Evolutionary conservation across 1,284 basidiomycete genomes (phyloP).

Genomic region (Coniferiporia weirii): DNA sequence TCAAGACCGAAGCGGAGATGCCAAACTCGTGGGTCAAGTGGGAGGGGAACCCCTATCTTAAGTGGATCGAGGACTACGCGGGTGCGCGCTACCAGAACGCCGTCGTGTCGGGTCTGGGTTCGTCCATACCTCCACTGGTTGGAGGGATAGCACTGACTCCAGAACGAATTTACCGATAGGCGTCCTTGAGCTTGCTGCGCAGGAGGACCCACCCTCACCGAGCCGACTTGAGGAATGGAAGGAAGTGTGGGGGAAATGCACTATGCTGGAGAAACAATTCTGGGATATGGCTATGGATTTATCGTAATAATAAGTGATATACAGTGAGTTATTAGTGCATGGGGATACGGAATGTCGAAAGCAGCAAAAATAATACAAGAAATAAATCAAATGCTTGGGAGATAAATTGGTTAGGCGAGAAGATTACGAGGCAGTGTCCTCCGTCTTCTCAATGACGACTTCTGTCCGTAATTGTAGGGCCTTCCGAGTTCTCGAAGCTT

Average conservation of each 20-base stretch:
- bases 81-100: slow-evolving; percentile 68
- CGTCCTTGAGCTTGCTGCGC: slow-evolving; percentile 56
- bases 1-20: slow-evolving; percentile 49
- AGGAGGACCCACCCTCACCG: slow-evolving; percentile 59
- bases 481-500: slow-evolving; percentile 24
- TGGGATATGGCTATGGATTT: slow-evolving; percentile 80
- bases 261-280: slow-evolving; percentile 78
- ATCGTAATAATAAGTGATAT: slow-evolving; percentile 23
- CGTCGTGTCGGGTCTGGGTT: slow-evolving; percentile 68
- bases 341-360: neutral
- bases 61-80: slow-evolving; percentile 84
- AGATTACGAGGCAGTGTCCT: neutral
- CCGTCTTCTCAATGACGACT: neutral
- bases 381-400: neutral
- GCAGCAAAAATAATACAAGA: neutral
- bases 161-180: slow-evolving; percentile 34
- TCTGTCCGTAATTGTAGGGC: slow-evolving; percentile 11
- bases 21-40: slow-evolving; percentile 50
- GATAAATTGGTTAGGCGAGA: neutral
- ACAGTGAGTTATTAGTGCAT: neutral
- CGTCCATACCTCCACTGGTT: slow-evolving; percentile 22
- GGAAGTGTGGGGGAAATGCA: slow-evolving; percentile 74
- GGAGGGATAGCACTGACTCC: neutral
- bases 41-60: slow-evolving; percentile 66
- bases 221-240: slow-evolving; percentile 62